Evolutionary conservation across 306 rosid species (phyloP).

Genomic region (Boehmeria nivea): DNA sequence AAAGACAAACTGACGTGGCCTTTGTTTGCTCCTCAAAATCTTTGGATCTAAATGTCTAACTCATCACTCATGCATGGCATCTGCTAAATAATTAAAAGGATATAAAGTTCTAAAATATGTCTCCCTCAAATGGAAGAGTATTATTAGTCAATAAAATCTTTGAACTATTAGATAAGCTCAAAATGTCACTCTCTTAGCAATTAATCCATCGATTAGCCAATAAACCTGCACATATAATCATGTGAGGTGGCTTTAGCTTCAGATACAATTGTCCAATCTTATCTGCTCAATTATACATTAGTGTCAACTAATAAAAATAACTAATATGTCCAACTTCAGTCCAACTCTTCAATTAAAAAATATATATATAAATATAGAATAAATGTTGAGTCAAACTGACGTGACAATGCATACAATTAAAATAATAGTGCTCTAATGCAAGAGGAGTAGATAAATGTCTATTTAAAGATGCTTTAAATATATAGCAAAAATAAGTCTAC

Average conservation of each 20-base stretch:
- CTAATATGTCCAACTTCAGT: neutral
- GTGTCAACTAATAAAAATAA: neutral
- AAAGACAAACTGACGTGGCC: too few relatives aligned
- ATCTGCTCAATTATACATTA: neutral
- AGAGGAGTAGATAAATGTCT: constrained; percentile 6
- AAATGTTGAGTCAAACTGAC: neutral
- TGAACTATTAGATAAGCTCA: neutral
- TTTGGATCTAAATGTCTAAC: too few relatives aligned
- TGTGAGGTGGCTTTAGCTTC: constrained; percentile 2
- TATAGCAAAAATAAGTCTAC: neutral
- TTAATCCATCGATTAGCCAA: neutral
- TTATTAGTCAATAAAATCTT: neutral
- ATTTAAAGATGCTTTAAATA: neutral
- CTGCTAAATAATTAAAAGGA: too few relatives aligned
- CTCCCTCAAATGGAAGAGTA: too few relatives aligned
- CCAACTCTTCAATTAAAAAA: neutral
- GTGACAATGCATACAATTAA: neutral
- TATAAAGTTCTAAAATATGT: too few relatives aligned
- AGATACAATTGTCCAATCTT: neutral
- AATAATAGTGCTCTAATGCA: neutral
- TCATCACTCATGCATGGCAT: too few relatives aligned
- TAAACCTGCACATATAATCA: neutral
- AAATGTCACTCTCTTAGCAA: neutral
- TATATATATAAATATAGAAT: neutral
- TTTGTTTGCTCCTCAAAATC: too few relatives aligned